A percentile compares a stretch with the other conserved stretches of the same genome.
Evolutionary conservation across 176 grass and related monocot species (phyloP).

Genomic region (Rhynchospora pubera): DNA sequence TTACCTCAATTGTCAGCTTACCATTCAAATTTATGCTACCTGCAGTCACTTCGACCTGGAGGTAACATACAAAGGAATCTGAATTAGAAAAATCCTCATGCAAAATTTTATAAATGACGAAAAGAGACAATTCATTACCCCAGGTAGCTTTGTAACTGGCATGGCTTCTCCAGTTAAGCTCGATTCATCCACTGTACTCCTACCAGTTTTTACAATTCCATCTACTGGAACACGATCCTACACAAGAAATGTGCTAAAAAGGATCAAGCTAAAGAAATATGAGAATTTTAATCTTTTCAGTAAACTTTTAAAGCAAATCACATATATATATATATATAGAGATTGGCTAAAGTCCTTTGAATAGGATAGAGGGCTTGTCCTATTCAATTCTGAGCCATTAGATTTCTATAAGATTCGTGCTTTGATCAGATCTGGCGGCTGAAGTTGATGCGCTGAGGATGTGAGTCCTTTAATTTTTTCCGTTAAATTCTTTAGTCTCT

Average conservation of each 20-base stretch:
- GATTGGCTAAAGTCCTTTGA: too few relatives aligned
- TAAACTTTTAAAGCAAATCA: neutral
- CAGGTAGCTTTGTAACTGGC: slow-evolving; percentile 83
- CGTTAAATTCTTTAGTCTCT: too few relatives aligned
- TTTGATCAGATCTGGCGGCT: too few relatives aligned
- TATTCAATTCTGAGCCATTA: too few relatives aligned
- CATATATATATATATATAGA: neutral
- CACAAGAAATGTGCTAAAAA: slow-evolving; percentile 14
- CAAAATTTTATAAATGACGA: neutral
- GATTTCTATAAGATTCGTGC: too few relatives aligned
- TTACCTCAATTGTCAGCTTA: slow-evolving; percentile 84
- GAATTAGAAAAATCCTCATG: slow-evolving; percentile 13
- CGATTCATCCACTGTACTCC: slow-evolving; percentile 93
- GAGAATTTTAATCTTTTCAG: neutral
- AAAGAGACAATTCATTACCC: slow-evolving; percentile 36
- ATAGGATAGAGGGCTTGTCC: too few relatives aligned
- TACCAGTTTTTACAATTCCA: slow-evolving; percentile 84
- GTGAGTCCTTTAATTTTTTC: too few relatives aligned
- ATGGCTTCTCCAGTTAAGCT: slow-evolving; percentile 96
- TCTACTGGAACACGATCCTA: slow-evolving; percentile 92
- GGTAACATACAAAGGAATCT: slow-evolving; percentile 20
- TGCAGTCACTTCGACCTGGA: slow-evolving; percentile 80
- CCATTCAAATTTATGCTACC: slow-evolving; percentile 97
- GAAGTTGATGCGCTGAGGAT: too few relatives aligned
- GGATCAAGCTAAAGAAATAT: neutral